phyloP scores from a whole-genome alignment of 2,329 filamentous ascomycete genomes.

The Sporothrix globosa region DNA sequence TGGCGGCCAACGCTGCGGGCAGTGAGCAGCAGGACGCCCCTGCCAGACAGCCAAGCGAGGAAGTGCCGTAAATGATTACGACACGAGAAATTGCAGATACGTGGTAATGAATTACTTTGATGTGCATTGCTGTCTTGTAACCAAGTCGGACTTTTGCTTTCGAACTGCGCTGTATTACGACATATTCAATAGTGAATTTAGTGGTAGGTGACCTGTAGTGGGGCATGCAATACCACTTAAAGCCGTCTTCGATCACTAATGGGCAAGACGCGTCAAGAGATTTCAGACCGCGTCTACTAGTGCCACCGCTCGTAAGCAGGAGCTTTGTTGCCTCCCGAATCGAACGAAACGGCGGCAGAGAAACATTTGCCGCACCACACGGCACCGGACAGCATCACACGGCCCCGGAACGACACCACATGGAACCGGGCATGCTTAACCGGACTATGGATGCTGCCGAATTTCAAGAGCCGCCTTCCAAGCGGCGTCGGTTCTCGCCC shows the following conservation, averaged over 20 bases:
- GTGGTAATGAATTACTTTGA: neutral
- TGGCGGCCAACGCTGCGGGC: neutral
- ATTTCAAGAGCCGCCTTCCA: constrained; percentile 44
- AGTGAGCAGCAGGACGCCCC: neutral
- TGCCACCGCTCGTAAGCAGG: neutral
- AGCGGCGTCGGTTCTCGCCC: constrained; percentile 42
- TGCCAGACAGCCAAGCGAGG: neutral
- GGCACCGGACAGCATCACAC: neutral
- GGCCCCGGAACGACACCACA: neutral
- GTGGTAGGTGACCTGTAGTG: constrained; percentile 11
- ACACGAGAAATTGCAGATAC: neutral
- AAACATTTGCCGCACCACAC: neutral
- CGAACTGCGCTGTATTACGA: neutral
- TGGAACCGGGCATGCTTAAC: neutral
- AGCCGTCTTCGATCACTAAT: constrained; percentile 40
- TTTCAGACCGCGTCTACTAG: constrained; percentile 29
- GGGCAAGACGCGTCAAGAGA: constrained; percentile 39
- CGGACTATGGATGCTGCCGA: constrained; percentile 45
- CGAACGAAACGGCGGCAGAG: neutral
- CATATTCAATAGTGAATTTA: neutral
- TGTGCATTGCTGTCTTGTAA: neutral
- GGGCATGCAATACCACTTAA: constrained; percentile 24
- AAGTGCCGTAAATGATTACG: neutral
- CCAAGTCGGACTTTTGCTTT: neutral
- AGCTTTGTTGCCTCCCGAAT: neutral